Percentiles rank a stretch among this genome's conserved stretches.
phyloP scores from a whole-genome alignment of 2,329 filamentous ascomycete species.

The Aspergillus sclerotialis region DNA sequence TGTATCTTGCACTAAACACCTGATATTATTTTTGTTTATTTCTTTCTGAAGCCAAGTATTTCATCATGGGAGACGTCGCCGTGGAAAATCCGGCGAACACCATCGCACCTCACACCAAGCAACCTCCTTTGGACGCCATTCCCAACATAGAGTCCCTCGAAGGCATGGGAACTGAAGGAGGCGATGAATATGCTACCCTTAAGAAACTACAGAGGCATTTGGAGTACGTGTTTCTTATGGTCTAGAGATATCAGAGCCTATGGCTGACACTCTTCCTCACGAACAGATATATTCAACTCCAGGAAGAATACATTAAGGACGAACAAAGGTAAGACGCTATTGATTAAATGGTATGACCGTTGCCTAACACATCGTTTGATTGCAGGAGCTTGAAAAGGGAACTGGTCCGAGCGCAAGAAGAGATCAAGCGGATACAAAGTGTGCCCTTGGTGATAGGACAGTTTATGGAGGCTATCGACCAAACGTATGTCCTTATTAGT shows the following conservation, averaged over 20 bases:
- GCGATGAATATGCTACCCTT: constrained; percentile 88
- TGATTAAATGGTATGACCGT: background rate
- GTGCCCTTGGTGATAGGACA: constrained; percentile 97
- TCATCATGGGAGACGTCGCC: constrained; percentile 73
- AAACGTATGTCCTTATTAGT: constrained; percentile 61
- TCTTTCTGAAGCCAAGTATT: constrained; percentile 3
- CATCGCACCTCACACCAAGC: constrained; percentile 72
- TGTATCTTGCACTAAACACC: no score
- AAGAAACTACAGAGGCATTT: constrained; percentile 96
- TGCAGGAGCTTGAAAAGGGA: constrained; percentile 88
- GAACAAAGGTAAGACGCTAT: constrained; percentile 67
- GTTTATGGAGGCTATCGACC: constrained; percentile 99
- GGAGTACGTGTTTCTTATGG: constrained; percentile 55
- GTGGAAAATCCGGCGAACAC: constrained; percentile 74
- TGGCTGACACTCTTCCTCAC: constrained; percentile 12
- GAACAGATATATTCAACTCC: constrained; percentile 80
- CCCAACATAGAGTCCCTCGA: constrained; percentile 87
- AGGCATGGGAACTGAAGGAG: constrained; percentile 69
- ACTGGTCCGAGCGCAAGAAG: constrained; percentile 92
- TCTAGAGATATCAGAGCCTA: constrained; percentile 2
- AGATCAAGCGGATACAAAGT: constrained; percentile 99
- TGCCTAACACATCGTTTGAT: constrained; percentile 1
- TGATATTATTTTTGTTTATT: background rate
- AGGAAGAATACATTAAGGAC: constrained; percentile 99
- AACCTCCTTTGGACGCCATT: constrained; percentile 67